Evolutionary conservation across 2,329 filamentous ascomycete species (phyloP), one percentile per base, ranked within the genome.

Genomic region (Dothideomycetes sp.): DNA sequence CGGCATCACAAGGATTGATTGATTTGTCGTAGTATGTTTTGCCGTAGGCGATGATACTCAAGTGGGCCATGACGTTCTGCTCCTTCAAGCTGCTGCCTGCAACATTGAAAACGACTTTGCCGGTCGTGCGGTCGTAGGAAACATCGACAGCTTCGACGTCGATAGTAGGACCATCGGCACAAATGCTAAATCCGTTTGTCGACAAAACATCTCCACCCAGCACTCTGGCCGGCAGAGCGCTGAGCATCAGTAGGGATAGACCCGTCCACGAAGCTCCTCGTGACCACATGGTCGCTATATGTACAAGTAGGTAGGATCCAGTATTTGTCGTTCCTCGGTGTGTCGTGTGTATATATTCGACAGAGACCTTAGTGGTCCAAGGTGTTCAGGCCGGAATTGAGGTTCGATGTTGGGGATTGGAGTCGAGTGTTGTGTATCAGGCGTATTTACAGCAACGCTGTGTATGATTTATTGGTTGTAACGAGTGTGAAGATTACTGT

Each of bases 1-100:
- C 63, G 2, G 64, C 51, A 13, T 79, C 73, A 61, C 91, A 98
- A 24, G 91, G 91, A 55, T 95, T 78, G 63, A 96, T 94, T 4
- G 65, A 67, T 45, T 84, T 84, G 27, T 73, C 69, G 64, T 93
- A 96, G 17, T 95, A 76, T 46, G 82, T 63, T 44, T 76, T 76
- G 45, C 91, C 91, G 56, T 96, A 96, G 7, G 89, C 89, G 18
- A 73, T 82, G 27, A 95, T 83, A 16, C 76, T 72, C 45, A 96
- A 68, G 12, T 66, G 67, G 11, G 86, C 88, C 41, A 74, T 83
- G 45, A 96, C 85, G 50, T 94, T 88, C 60, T 91, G 85, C 50
- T 73, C 62, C 57, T 74, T 75, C 40, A 64, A 63, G 58, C 84
- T 95, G 45, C 74, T 78, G 46, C 89, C 91, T 23, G 80, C 76